Base-by-base conservation (phyloP, 495 filamentous ascomycete genomes). In the Hypoxylon rickii region DNA sequence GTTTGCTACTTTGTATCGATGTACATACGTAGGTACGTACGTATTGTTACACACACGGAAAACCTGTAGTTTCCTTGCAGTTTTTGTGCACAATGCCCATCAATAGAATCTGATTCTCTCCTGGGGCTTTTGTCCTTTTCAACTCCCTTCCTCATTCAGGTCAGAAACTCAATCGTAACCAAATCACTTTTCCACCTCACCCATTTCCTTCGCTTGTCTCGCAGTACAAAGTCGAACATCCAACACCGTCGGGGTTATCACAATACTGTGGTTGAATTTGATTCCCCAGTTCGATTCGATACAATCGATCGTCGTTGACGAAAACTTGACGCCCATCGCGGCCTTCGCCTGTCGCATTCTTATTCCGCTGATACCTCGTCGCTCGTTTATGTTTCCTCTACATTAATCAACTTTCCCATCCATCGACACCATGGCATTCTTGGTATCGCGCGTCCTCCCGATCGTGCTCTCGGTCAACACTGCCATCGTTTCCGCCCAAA, bases 401-500 rank as follows among this genome's bases (percentile, higher is more conserved):
- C 31, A 48, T 40, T n/a, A n/a, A 29, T 32, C 43, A 31, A 40
- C 22, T 34, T 43, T 45, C 7, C 36, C 34, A 20, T 46, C 44
- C n/a, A 29, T 5, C n/a, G 32, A 21, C 41, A 53, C 32, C 50
- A 66, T 68, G 63, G 29, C 49, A 18, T 58, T 55, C 3, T 32
- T 19, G 31, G 31, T 51, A 50, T 47, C 34, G 44, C 51, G 50
- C 55, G 51, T 48, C 17, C 18, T 63, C 18, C 19, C 48, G 1
- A 10, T 50, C 13, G 59, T 49, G 26, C 44, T 57, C 3, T 24
- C 50, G 11, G 18, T 66, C n/a, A 58, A 44, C 2, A 42, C 49
- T 31, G 50, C 46, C 33, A 26, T 58, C 10, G 53, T 37, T 21
- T 68, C 56, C 21, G 63, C 58, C 8, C 63, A 66, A 37, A 24